phyloP scores from a whole-genome alignment of 108 stramenopile genomes.

The Conticribra guillardii region DNA sequence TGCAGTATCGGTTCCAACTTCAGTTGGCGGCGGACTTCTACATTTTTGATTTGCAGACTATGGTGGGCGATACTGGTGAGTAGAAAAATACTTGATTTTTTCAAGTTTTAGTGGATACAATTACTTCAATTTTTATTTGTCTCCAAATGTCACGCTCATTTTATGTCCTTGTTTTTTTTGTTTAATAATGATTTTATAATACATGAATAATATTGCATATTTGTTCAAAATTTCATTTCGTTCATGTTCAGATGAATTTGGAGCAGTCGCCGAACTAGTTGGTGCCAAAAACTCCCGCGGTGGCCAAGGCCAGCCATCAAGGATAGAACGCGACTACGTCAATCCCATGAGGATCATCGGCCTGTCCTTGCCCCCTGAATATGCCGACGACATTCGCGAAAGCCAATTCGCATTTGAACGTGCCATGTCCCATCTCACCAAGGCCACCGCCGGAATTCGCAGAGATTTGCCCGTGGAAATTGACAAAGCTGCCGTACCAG shows the following conservation, averaged over 20 bases:
- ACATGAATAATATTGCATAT: neutral
- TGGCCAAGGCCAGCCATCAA: conserved; percentile 71
- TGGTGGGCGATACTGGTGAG: conserved; percentile 56
- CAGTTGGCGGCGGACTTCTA: conserved; percentile 83
- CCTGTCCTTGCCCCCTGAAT: conserved; percentile 80
- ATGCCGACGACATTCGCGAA: conserved; percentile 80
- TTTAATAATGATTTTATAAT: neutral
- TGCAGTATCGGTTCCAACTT: conserved; percentile 77
- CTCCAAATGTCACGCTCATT: too few species aligned
- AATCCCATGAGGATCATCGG: conserved; percentile 84
- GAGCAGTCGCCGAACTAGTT: conserved; percentile 68
- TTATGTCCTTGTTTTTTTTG: neutral
- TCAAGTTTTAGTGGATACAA: neutral
- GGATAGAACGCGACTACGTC: conserved; percentile 81
- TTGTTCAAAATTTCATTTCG: neutral
- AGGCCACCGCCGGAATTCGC: conserved; percentile 68
- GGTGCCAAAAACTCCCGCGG: conserved; percentile 54
- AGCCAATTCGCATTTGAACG: conserved; percentile 81
- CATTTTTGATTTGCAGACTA: conserved; percentile 72
- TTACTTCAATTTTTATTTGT: neutral
- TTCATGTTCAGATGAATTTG: conserved; percentile 57
- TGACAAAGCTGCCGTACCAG: conserved; percentile 45
- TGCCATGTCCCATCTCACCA: conserved; percentile 65
- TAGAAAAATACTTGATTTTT: neutral
- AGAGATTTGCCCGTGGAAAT: conserved; percentile 82